Percentiles rank a stretch among this genome's conserved stretches.
These are phyloP conservation scores for Mycena belliarum DNA, from an alignment of 768 basidiomycete genomes.

Conservation along the genomic window DNA sequence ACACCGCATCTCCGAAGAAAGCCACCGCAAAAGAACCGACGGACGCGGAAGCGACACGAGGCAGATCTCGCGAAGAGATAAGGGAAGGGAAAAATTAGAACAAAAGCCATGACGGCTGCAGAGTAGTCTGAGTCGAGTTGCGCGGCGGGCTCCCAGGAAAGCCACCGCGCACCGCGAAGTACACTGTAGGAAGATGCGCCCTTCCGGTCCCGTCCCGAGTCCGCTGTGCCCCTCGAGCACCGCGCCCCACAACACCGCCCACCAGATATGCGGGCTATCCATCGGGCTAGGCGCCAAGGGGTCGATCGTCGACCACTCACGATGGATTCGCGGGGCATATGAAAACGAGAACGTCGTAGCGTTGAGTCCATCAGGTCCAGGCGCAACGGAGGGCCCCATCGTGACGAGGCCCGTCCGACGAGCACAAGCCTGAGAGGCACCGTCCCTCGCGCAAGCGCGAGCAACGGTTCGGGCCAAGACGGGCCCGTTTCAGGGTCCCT, in stretches of 20 bases:
- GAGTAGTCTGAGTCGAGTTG: constrained; percentile 10
- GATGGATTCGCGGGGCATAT: neutral
- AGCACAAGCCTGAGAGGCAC: too few species aligned
- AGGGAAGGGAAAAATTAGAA: neutral
- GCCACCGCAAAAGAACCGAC: too few species aligned
- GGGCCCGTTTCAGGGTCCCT: too few species aligned
- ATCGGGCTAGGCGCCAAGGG: too few species aligned
- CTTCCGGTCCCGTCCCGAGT: neutral
- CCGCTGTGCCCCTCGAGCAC: neutral
- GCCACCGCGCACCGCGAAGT: constrained; percentile 3
- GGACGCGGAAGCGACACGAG: too few species aligned
- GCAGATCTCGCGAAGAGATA: constrained; percentile 5
- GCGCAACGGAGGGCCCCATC: too few species aligned
- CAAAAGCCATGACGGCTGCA: neutral
- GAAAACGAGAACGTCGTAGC: neutral
- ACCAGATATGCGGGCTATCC: neutral
- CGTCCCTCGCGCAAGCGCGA: too few species aligned
- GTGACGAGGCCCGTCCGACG: too few species aligned
- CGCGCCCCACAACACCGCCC: neutral
- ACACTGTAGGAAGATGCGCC: constrained; percentile 1
- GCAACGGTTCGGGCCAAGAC: too few species aligned
- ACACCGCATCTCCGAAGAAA: too few species aligned
- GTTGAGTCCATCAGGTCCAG: too few species aligned
- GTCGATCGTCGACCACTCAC: neutral
- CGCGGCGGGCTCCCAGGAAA: neutral